Evolutionary conservation across 768 basidiomycete species (phyloP), one percentile per base, ranked within the genome.

Genomic region (Arthromyces matolae): DNA sequence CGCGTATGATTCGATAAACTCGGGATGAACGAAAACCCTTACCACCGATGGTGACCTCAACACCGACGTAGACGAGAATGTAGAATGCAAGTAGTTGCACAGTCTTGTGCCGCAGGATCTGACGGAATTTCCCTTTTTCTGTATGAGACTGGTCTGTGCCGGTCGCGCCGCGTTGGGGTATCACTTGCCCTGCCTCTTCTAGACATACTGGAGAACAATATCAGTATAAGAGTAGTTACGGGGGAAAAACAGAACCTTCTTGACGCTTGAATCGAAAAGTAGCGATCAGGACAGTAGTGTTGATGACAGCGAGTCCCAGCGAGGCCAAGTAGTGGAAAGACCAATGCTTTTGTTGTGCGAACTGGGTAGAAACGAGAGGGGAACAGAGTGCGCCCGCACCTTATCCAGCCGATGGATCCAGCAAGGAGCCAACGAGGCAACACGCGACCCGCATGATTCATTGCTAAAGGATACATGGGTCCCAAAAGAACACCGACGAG

Each of bases 361-460:
- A 93, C 48, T 91, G 86, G 0, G 93, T 94, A 0, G 91, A 77
- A 0, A 85, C 80, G 14, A 94, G 73, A 3, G 93, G 92, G 0
- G 90, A 64, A 7, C 70, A 70, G 8, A 88, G 67, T 2, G 86
- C 86, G 1, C 86, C 86, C 0, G 75, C 66, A 16, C 86, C 85
- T 87, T n/a, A 84, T 81, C 82, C 81, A 84, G 10, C 83, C 83
- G 33, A 85, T 80, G 10, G 80, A 72, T 20, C 75, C 78, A 42
- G 73, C 76, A 22, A 89, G 71, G 8, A 93, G 70, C 76, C 83
- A 84, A 5, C 74, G 73, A 5, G 90, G 90, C 7, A 93, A 63
- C 41, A 90, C 71, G 3, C 80, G 73, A 4, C 80, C 76, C 0
- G 83, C 69, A 33, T 86, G 78, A 57, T 85, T 87, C 79, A 92